phyloP scores from a whole-genome alignment of 1,284 basidiomycete genomes.

The Puccinia sorghi region DNA sequence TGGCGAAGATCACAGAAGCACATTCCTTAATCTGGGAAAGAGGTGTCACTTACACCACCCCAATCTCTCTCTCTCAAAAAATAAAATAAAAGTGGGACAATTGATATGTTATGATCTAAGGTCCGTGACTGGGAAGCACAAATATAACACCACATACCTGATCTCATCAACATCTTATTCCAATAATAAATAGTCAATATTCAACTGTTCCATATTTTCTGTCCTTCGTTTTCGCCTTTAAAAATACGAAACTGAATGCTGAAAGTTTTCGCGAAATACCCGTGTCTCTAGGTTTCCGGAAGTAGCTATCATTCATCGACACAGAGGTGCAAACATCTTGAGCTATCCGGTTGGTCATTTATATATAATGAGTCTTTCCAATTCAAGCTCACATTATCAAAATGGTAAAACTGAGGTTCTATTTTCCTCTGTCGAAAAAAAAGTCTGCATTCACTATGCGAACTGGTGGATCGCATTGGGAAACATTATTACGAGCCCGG shows the following conservation, averaged over 20 bases:
- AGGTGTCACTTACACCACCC: background rate
- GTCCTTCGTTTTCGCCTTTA: too few relatives aligned
- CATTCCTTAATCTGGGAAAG: background rate
- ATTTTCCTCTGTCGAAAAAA: constrained; percentile 8
- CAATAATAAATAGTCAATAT: background rate
- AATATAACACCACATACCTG: too few relatives aligned
- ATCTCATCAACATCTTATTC: background rate
- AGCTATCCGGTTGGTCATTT: constrained; percentile 18
- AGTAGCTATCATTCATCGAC: constrained; percentile 51
- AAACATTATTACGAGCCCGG: constrained; percentile 55
- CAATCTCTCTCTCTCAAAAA: constrained; percentile 1
- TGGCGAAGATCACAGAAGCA: background rate
- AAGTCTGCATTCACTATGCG: constrained; percentile 58
- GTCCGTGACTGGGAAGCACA: background rate
- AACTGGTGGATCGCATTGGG: constrained; percentile 58
- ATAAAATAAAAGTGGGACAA: constrained; percentile 42
- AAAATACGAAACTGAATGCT: background rate
- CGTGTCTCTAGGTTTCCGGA: constrained; percentile 25
- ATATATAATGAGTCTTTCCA: background rate
- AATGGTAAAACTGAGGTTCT: too few relatives aligned
- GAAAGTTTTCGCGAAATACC: background rate
- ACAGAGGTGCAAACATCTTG: constrained; percentile 54
- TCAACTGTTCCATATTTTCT: too few relatives aligned
- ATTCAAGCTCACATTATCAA: background rate
- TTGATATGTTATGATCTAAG: constrained; percentile 47